Percentiles rank a stretch among this genome's conserved stretches.
These are phyloP conservation scores for Botrytis porri DNA, from an alignment of 2,329 filamentous ascomycete genomes.

Conservation along the genomic window DNA sequence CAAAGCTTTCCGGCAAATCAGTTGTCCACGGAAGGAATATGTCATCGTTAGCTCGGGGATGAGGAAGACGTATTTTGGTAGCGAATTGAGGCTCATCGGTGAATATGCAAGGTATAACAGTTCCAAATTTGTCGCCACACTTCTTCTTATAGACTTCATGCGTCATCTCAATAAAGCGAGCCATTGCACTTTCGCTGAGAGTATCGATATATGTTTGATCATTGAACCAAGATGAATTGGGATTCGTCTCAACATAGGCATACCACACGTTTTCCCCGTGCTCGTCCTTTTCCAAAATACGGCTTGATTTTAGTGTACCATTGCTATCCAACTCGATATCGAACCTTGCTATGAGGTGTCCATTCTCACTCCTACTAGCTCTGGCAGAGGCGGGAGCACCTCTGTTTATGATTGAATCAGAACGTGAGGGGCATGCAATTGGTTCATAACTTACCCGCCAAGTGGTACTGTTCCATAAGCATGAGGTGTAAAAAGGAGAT, in stretches of 20 bases:
- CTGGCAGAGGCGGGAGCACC: slow-evolving; percentile 12
- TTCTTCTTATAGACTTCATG: slow-evolving; percentile 37
- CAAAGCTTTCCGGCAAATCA: slow-evolving; percentile 34
- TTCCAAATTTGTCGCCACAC: slow-evolving; percentile 36
- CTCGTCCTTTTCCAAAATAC: slow-evolving; percentile 27
- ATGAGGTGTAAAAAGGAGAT: slow-evolving; percentile 34
- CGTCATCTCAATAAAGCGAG: slow-evolving; percentile 35
- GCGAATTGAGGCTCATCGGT: slow-evolving; percentile 40
- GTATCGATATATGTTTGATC: slow-evolving; percentile 38
- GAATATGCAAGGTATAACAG: slow-evolving; percentile 37
- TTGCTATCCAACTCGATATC: slow-evolving; percentile 31
- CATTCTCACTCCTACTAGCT: slow-evolving; percentile 22
- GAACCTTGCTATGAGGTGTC: slow-evolving; percentile 33
- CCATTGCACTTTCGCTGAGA: slow-evolving; percentile 34
- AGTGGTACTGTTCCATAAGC: slow-evolving; percentile 22
- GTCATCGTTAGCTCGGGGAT: slow-evolving; percentile 31
- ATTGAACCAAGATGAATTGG: slow-evolving; percentile 37
- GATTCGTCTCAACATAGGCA: slow-evolving; percentile 38
- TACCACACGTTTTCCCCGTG: slow-evolving; percentile 35
- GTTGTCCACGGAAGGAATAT: slow-evolving; percentile 38
- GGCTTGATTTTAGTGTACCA: slow-evolving; percentile 31
- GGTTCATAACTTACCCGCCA: slow-evolving; percentile 2
- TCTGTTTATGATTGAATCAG: slow-evolving; percentile 15
- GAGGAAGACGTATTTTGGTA: slow-evolving; percentile 35
- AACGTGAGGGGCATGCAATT: not conserved